A percentile compares a stretch with the other conserved stretches of the same genome.
Evolutionary conservation across 2,329 filamentous ascomycete species (phyloP).

Genomic region (Penicillium sp.): DNA sequence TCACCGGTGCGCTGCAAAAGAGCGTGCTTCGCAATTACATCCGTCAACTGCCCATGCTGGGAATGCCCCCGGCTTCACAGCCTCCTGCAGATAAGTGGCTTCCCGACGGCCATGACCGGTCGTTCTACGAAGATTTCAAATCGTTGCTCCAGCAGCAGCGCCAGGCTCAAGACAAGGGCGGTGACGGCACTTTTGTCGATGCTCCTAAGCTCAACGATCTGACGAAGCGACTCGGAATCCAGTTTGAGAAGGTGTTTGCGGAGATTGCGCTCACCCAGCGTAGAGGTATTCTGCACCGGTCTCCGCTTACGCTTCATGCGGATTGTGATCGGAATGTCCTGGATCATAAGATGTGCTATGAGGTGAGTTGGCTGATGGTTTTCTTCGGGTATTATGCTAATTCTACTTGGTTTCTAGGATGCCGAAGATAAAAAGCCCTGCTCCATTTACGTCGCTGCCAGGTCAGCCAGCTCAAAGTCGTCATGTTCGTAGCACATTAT

Average conservation of each 20-base stretch:
- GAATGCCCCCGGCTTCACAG: constrained; percentile 22
- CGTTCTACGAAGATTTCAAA: constrained; percentile 46
- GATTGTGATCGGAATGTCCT: constrained; percentile 36
- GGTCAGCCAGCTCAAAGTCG: constrained; percentile 31
- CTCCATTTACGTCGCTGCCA: constrained; percentile 34
- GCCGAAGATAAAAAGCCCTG: constrained; percentile 22
- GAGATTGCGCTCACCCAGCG: constrained; percentile 65
- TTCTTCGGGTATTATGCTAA: constrained; percentile 1
- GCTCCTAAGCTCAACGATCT: constrained; percentile 61
- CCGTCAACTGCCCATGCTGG: constrained; percentile 34
- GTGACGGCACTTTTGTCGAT: constrained; percentile 47
- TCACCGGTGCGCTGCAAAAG: constrained; percentile 62
- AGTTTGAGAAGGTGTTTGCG: constrained; percentile 59
- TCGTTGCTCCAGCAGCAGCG: constrained; percentile 50
- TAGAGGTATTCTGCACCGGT: constrained; percentile 63
- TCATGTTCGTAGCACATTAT: constrained; percentile 23
- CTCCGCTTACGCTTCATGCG: constrained; percentile 46
- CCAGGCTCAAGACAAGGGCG: constrained; percentile 45
- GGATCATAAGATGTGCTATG: constrained; percentile 56
- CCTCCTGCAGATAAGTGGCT: constrained; percentile 46
- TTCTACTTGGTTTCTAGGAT: constrained; percentile 18
- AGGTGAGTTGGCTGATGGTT: constrained; percentile 31
- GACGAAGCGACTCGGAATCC: constrained; percentile 53
- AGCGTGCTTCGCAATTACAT: constrained; percentile 62
- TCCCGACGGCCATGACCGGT: constrained; percentile 32